Evolutionary conservation across 352 stramenopile species (phyloP).

Genomic region (Phytophthora tentaculata): DNA sequence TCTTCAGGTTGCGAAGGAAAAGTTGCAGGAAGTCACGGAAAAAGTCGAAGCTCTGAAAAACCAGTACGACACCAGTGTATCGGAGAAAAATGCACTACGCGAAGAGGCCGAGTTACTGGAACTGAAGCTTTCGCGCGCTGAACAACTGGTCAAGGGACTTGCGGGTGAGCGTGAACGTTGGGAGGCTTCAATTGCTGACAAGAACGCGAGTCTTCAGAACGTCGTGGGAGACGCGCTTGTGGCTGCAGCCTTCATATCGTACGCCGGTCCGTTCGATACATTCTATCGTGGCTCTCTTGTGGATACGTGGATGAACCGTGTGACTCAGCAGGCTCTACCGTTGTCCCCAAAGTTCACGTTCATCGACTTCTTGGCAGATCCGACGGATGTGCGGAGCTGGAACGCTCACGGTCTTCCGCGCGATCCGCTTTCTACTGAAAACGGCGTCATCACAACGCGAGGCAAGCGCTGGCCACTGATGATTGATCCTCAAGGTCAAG

Average conservation of each 20-base stretch:
- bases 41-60: constrained; percentile 92
- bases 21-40: constrained; percentile 90
- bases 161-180: constrained; percentile 94
- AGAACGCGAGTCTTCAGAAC: constrained; percentile 88
- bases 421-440: constrained; percentile 95
- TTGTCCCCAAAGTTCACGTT: constrained; percentile 92
- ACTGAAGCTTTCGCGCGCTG: constrained; percentile 92
- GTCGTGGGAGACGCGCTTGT: constrained; percentile 94
- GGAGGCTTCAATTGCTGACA: constrained; percentile 91
- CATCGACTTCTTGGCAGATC: constrained; percentile 92
- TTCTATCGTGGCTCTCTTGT: constrained; percentile 87
- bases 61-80: constrained; percentile 93
- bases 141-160: constrained; percentile 94
- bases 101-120: constrained; percentile 94
- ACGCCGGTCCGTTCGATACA: constrained; percentile 95
- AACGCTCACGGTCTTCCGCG: constrained; percentile 94
- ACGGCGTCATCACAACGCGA: constrained; percentile 95
- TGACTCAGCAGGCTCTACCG: constrained; percentile 85
- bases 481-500: constrained; percentile 96
- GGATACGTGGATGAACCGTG: constrained; percentile 90
- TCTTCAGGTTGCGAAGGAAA: constrained; percentile 89
- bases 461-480: constrained; percentile 96
- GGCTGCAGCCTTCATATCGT: constrained; percentile 94
- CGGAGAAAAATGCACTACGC: constrained; percentile 93
- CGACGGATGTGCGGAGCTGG: constrained; percentile 94